These are phyloP conservation scores for Carallia pectinifolia DNA, from an alignment of 345 rosid genomes.

Conservation along the genomic window DNA sequence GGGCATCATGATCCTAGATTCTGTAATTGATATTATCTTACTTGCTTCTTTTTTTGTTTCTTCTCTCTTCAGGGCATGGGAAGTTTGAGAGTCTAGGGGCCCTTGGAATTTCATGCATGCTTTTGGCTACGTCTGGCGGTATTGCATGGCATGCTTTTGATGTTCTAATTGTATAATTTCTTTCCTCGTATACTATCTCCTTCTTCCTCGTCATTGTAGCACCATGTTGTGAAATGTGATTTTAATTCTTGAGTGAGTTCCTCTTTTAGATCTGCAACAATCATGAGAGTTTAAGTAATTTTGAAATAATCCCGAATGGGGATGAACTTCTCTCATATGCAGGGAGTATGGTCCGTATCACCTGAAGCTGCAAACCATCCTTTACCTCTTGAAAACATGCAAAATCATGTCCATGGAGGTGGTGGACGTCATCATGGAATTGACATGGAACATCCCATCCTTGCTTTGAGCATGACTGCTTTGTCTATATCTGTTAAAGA, in stretches of 20 bases:
- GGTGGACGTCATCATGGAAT: slow-evolving; percentile 69
- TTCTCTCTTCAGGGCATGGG: slow-evolving; percentile 64
- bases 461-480: slow-evolving; percentile 74
- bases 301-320: neutral
- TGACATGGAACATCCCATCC: slow-evolving; percentile 73
- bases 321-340: slow-evolving; percentile 20
- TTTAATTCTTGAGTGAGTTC: neutral
- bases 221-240: neutral
- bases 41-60: neutral
- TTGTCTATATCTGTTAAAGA: slow-evolving; percentile 81
- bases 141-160: slow-evolving; percentile 86
- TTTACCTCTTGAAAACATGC: slow-evolving; percentile 31
- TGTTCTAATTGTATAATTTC: slow-evolving; percentile 52
- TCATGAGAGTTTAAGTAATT: neutral
- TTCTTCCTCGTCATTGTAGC: neutral
- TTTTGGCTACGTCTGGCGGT: slow-evolving; percentile 83
- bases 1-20: neutral
- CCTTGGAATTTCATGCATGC: slow-evolving; percentile 90
- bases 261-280: too few species aligned
- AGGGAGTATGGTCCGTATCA: slow-evolving; percentile 53
- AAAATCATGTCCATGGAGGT: slow-evolving; percentile 41
- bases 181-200: slow-evolving; percentile 3
- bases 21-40: slow-evolving; percentile 11
- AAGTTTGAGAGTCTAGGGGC: slow-evolving; percentile 94
- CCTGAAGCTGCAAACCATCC: slow-evolving; percentile 48